A percentile compares a stretch with the other conserved stretches of the same genome.
Evolutionary conservation across 2,329 filamentous ascomycete genomes (phyloP).

Genomic region (Sclerotinia nivalis): DNA sequence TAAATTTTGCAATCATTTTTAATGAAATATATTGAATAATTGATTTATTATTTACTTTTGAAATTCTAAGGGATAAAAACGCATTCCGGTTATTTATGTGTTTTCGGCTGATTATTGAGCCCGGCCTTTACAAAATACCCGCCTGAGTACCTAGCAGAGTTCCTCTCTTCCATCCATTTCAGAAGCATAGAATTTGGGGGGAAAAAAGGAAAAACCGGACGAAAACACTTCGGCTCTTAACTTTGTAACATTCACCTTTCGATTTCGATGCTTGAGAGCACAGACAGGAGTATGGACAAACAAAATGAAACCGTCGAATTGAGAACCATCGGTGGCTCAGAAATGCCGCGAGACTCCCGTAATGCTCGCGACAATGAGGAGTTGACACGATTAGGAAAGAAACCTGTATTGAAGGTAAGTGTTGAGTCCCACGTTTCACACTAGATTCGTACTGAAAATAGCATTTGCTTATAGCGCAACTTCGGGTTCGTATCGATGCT

Average conservation of each 20-base stretch:
- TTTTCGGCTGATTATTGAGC: no score
- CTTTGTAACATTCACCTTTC: neutral
- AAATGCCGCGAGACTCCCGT: conserved; percentile 1
- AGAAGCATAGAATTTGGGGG: no score
- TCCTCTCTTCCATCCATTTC: neutral
- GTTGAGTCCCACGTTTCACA: neutral
- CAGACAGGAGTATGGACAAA: neutral
- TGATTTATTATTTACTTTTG: no score
- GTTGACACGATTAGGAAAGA: conserved; percentile 9
- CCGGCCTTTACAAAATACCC: no score
- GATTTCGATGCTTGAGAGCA: neutral
- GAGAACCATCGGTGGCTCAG: conserved; percentile 1
- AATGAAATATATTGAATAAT: no score
- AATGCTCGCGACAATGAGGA: conserved; percentile 8
- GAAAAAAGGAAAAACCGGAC: neutral
- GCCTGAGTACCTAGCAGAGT: neutral
- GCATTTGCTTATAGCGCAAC: conserved; percentile 36
- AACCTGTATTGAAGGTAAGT: conserved; percentile 14
- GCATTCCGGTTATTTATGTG: no score
- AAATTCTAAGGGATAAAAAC: no score
- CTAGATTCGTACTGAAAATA: neutral
- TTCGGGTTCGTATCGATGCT: conserved; percentile 46
- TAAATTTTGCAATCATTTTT: no score
- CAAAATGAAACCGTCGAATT: conserved; percentile 4
- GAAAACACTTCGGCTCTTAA: neutral